A percentile compares a stretch with the other conserved stretches of the same genome.
phyloP scores from a whole-genome alignment of 495 filamentous ascomycete genomes.

The Elasticomyces elasticus region DNA sequence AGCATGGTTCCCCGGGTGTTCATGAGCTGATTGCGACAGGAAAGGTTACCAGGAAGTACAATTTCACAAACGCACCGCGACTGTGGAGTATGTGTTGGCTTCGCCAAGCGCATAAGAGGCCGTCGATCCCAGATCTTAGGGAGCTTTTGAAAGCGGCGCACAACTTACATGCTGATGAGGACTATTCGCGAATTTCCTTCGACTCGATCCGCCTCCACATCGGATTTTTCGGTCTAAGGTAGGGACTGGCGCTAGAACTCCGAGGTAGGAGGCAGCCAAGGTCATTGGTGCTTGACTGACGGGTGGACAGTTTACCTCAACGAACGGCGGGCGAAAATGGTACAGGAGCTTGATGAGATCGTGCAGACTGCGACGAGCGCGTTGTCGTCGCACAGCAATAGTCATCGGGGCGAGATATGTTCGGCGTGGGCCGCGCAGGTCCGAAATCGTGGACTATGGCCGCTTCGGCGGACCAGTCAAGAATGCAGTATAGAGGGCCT shows the following conservation, averaged over 20 bases:
- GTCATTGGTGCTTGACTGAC: not conserved
- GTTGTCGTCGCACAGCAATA: not conserved
- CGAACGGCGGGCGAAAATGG: not conserved
- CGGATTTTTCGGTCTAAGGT: not conserved
- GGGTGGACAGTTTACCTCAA: not conserved
- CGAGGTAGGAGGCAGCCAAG: not conserved
- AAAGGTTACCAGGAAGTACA: not conserved
- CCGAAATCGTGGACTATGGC: not conserved
- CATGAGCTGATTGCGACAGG: not conserved
- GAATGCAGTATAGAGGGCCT: not conserved
- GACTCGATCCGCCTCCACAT: not conserved
- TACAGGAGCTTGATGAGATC: not conserved
- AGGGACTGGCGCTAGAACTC: not conserved
- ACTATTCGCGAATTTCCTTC: constrained; percentile 1
- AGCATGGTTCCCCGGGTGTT: not conserved
- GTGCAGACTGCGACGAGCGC: not conserved
- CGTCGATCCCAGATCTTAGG: not conserved
- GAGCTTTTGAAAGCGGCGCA: not conserved
- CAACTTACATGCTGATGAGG: not conserved
- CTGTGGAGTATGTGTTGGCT: not conserved
- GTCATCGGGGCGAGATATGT: not conserved
- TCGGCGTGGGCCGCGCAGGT: not conserved
- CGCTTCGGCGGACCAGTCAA: not conserved
- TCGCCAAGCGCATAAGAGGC: not conserved
- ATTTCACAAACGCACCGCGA: not conserved